Evolutionary conservation across 2,329 filamentous ascomycete species (phyloP).

Genomic region (Proliferodiscus dingleyae): DNA sequence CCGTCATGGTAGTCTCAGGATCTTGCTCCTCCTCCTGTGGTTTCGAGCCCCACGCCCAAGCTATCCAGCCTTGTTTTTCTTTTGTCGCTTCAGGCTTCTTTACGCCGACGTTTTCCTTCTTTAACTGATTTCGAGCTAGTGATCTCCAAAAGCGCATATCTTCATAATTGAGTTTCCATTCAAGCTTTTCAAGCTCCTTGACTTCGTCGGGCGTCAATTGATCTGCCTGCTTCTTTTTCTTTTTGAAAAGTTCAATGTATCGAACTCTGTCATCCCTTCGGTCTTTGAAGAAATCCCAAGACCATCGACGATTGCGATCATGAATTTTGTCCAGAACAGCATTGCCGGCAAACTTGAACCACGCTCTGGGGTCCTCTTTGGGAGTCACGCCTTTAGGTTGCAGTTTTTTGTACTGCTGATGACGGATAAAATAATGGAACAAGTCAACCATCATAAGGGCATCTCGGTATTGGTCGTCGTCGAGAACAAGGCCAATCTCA

Average conservation of each 20-base stretch:
- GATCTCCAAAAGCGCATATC: slow-evolving; percentile 97
- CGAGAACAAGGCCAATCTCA: slow-evolving; percentile 94
- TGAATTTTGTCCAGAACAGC: slow-evolving; percentile 92
- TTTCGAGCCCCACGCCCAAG: slow-evolving; percentile 88
- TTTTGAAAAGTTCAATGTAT: slow-evolving; percentile 96
- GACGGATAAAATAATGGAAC: slow-evolving; percentile 96
- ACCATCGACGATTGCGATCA: slow-evolving; percentile 87
- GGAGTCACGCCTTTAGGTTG: slow-evolving; percentile 77
- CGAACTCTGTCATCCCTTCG: slow-evolving; percentile 80
- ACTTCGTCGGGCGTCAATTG: slow-evolving; percentile 63
- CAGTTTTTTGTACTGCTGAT: slow-evolving; percentile 92
- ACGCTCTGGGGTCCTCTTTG: slow-evolving; percentile 87
- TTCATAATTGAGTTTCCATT: slow-evolving; percentile 87
- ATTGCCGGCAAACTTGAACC: slow-evolving; percentile 86
- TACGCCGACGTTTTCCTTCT: slow-evolving; percentile 90
- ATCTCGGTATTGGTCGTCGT: slow-evolving; percentile 96
- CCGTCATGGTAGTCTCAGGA: slow-evolving; percentile 83
- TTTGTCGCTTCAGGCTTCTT: slow-evolving; percentile 58
- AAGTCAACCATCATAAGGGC: slow-evolving; percentile 96
- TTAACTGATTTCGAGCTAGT: slow-evolving; percentile 85
- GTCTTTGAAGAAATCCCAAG: slow-evolving; percentile 93
- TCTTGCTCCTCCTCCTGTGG: slow-evolving; percentile 54
- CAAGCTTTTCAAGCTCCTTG: slow-evolving; percentile 69
- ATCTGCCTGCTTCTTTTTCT: slow-evolving; percentile 68
- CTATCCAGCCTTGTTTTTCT: slow-evolving; percentile 78